phyloP scores from a whole-genome alignment of 192 early-diverging fungal species.

The Entomortierella chlamydospora region DNA sequence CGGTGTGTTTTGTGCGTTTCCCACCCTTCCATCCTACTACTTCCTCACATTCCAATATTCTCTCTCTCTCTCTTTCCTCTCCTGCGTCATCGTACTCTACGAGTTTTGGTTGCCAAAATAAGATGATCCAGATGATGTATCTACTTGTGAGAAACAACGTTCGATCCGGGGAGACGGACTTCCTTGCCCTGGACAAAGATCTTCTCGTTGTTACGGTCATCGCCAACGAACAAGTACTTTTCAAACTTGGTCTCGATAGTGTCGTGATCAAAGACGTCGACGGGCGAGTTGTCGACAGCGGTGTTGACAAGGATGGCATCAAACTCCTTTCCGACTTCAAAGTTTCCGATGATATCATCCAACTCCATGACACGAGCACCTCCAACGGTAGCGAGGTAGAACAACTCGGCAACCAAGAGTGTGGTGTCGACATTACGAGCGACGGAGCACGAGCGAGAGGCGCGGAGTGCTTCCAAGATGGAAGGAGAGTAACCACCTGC shows the following conservation, averaged over 20 bases:
- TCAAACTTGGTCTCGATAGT: conserved; percentile 71
- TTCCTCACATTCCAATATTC: not conserved
- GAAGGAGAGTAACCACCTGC: conserved; percentile 89
- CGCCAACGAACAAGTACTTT: conserved; percentile 93
- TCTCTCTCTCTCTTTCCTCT: not conserved
- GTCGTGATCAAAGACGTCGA: conserved; percentile 77
- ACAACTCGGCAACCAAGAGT: conserved; percentile 75
- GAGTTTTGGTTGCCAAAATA: no score
- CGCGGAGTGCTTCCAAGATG: conserved; percentile 89
- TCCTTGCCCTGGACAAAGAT: conserved; percentile 85
- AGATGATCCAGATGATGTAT: no score
- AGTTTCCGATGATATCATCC: conserved; percentile 82
- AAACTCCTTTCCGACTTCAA: conserved; percentile 88
- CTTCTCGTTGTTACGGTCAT: conserved; percentile 83
- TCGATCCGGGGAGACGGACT: conserved; percentile 49
- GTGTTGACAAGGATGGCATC: conserved; percentile 87
- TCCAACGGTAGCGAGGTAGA: conserved; percentile 92
- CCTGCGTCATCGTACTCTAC: no score
- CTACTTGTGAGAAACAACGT: conserved; percentile 40
- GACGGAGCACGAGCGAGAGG: conserved; percentile 79
- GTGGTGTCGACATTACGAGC: conserved; percentile 67
- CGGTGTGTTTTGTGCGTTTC: conserved; percentile 58
- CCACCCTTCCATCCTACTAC: conserved; percentile 27
- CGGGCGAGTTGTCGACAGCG: conserved; percentile 49
- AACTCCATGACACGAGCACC: conserved; percentile 87